phyloP scores from a whole-genome alignment of 495 filamentous ascomycete species.

The Aspergillus asperescens region DNA sequence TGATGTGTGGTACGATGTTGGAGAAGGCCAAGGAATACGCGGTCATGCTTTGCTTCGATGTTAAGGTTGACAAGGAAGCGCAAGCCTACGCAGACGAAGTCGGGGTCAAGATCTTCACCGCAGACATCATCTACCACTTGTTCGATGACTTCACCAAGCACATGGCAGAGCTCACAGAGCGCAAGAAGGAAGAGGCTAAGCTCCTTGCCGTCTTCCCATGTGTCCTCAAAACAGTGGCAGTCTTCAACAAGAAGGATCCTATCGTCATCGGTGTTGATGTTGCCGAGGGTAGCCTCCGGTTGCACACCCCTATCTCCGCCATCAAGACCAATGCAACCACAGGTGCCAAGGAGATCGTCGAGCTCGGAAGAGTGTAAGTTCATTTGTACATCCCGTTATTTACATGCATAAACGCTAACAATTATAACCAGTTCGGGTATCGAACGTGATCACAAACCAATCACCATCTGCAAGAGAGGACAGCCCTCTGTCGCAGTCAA shows the following conservation, averaged over 20 bases:
- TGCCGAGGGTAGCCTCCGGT: slow-evolving; percentile 73
- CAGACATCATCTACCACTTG: slow-evolving; percentile 98
- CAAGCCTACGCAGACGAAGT: slow-evolving; percentile 85
- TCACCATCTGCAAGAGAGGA: slow-evolving; percentile 86
- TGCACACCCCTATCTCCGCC: slow-evolving; percentile 83
- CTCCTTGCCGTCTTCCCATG: slow-evolving; percentile 95
- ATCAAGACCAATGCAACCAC: slow-evolving; percentile 76
- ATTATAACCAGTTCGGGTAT: slow-evolving; percentile 68
- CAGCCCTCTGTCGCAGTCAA: slow-evolving; percentile 96
- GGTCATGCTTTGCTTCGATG: slow-evolving; percentile 99
- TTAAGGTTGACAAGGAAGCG: slow-evolving; percentile 98
- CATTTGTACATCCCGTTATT: background rate
- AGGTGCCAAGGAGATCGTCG: slow-evolving; percentile 73
- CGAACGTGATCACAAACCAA: slow-evolving; percentile 94
- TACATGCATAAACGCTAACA: slow-evolving; percentile 9
- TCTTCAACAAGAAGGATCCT: slow-evolving; percentile 97
- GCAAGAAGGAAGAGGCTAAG: slow-evolving; percentile 95
- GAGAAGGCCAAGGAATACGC: slow-evolving; percentile 94
- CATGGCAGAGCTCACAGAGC: slow-evolving; percentile 76
- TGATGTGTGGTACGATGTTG: slow-evolving; percentile 93
- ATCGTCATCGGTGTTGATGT: slow-evolving; percentile 97
- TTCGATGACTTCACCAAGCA: slow-evolving; percentile 96
- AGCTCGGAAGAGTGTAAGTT: slow-evolving; percentile 91
- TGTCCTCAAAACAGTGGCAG: slow-evolving; percentile 77
- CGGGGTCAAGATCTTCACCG: slow-evolving; percentile 96